Evolutionary conservation across 1,139 yeast species (phyloP).

Genomic region (Yamadazyma atmosphaerica): DNA sequence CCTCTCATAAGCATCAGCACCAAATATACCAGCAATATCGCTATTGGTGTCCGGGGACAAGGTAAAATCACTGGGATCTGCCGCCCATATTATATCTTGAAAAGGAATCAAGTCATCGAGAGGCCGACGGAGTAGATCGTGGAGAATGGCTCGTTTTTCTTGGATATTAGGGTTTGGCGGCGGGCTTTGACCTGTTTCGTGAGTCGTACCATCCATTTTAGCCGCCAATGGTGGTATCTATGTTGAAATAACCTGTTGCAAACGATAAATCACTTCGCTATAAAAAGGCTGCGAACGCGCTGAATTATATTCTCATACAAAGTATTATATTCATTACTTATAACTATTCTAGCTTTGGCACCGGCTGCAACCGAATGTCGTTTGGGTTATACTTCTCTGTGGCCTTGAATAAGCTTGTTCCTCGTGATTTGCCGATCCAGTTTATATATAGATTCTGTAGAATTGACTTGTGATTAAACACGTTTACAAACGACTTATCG

Average conservation of each 20-base stretch:
- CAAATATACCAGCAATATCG: neutral
- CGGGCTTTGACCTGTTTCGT: no score
- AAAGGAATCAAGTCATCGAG: neutral
- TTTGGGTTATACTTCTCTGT: constrained; percentile 35
- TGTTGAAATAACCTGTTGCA: no score
- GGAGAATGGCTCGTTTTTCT: neutral
- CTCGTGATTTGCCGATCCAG: constrained; percentile 53
- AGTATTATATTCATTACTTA: no score
- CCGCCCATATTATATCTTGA: neutral
- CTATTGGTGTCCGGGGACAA: neutral
- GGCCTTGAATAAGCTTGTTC: constrained; percentile 38
- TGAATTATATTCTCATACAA: no score
- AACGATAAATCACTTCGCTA: no score
- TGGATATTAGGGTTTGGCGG: no score
- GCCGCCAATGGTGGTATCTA: neutral
- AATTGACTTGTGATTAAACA: constrained; percentile 41
- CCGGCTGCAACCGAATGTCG: constrained; percentile 43
- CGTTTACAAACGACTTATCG: constrained; percentile 33
- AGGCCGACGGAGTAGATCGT: neutral
- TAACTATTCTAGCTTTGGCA: constrained; percentile 22
- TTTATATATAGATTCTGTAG: constrained; percentile 43
- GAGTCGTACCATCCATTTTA: no score
- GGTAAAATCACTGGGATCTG: neutral
- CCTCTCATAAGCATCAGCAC: neutral
- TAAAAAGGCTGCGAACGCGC: no score